Evolutionary conservation across 192 early-diverging fungal species (phyloP).

Genomic region (Anaeromyces robustus): DNA sequence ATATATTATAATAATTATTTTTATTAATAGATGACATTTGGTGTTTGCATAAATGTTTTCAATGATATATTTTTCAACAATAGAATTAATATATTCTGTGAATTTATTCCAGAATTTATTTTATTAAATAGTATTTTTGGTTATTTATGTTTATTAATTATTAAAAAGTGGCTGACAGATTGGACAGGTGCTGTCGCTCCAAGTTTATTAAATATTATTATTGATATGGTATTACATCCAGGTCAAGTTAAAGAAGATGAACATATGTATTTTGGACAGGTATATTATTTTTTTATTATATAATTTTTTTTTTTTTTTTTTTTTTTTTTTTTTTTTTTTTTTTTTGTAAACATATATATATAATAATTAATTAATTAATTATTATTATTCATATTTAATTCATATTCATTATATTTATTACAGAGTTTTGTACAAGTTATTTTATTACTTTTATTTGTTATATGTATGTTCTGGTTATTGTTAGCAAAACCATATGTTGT

Average conservation of each 20-base stretch:
- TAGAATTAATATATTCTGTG: conserved; percentile 60
- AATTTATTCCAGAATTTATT: conserved; percentile 87
- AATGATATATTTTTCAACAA: conserved; percentile 87
- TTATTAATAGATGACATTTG: conserved; percentile 73
- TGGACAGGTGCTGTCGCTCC: conserved; percentile 57
- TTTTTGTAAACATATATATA: too few relatives aligned
- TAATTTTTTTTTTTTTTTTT: neutral
- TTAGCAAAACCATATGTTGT: conserved; percentile 79
- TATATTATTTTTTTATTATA: too few relatives aligned
- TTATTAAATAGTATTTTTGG: conserved; percentile 92
- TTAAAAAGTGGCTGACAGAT: conserved; percentile 91
- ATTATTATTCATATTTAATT: too few relatives aligned
- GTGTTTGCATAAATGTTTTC: conserved; percentile 70
- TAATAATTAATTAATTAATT: too few relatives aligned
- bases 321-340: too few relatives aligned
- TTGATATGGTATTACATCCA: conserved; percentile 97
- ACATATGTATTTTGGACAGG: conserved; percentile 78
- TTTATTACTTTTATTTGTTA: conserved; percentile 62
- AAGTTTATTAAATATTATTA: conserved; percentile 90
- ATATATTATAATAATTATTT: neutral
- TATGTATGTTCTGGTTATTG: conserved; percentile 97
- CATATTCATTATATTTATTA: too few relatives aligned
- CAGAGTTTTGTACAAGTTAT: conserved; percentile 47
- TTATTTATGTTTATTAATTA: conserved; percentile 75
- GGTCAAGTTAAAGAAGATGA: conserved; percentile 53